These are phyloP conservation scores for Achlya hypogyna DNA, from an alignment of 352 stramenopile species.

Conservation along the genomic window DNA sequence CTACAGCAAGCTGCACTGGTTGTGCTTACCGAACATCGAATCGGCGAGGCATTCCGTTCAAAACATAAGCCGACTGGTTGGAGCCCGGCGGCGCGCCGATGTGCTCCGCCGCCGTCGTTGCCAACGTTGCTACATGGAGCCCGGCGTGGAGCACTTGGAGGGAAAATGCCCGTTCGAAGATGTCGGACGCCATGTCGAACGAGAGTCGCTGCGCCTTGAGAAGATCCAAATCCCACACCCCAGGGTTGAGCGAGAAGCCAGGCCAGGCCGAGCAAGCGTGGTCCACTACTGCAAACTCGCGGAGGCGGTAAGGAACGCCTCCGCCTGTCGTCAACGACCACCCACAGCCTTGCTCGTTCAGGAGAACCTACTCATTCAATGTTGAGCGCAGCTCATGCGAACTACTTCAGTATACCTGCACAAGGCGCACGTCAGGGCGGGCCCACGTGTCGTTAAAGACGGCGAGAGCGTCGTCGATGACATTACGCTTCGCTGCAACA, in stretches of 20 bases:
- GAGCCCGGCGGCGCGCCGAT: conserved; percentile 26
- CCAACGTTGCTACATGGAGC: conserved; percentile 27
- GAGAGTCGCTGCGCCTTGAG: not conserved
- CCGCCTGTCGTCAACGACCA: not conserved
- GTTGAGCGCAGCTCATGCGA: no score
- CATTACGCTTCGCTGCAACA: not conserved
- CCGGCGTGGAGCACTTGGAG: conserved; percentile 28
- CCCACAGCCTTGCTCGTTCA: not conserved
- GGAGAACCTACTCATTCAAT: not conserved
- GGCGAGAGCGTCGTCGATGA: conserved; percentile 17
- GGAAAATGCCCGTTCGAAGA: conserved; percentile 33
- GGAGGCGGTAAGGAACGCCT: conserved; percentile 31
- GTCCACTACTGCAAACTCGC: conserved; percentile 42
- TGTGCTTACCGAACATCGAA: no score
- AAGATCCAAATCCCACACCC: conserved; percentile 32
- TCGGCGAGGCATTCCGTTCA: conserved; percentile 33
- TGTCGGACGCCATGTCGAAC: conserved; percentile 26
- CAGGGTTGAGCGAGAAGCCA: conserved; percentile 56
- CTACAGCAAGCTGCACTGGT: no score
- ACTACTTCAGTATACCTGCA: no score
- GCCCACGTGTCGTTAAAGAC: not conserved
- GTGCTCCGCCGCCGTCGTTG: conserved; percentile 20
- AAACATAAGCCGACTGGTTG: conserved; percentile 35
- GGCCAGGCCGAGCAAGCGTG: conserved; percentile 49
- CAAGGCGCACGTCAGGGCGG: conserved; percentile 21